Conservation (phyloP, 2,329 filamentous ascomycete species). For the Bretziella fagacearum region DNA sequence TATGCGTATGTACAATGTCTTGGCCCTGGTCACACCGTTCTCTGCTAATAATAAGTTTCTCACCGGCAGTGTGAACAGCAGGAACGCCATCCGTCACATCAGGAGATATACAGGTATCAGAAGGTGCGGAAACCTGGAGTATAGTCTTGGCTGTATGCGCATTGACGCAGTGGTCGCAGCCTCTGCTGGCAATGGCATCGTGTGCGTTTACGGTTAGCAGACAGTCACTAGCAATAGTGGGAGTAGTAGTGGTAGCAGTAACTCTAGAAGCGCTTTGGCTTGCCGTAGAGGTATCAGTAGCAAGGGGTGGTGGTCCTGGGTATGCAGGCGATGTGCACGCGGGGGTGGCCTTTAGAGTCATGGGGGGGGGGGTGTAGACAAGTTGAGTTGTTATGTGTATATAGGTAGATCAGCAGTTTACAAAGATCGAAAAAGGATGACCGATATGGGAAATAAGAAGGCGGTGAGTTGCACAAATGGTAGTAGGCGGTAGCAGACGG, state of each 20-base stretch:
- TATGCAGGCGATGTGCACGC: neutral
- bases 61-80: neutral
- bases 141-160: constrained; percentile 3
- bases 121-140: constrained; percentile 4
- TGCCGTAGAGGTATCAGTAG: neutral
- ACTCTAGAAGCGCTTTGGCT: constrained; percentile 4
- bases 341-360: neutral
- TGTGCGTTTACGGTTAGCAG: neutral
- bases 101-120: constrained; percentile 4
- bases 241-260: neutral
- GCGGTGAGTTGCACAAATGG: neutral
- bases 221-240: neutral
- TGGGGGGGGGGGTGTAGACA: neutral
- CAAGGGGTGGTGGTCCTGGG: neutral
- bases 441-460: neutral
- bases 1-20: neutral
- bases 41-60: neutral
- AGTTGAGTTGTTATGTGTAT: too few species aligned
- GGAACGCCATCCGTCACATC: neutral
- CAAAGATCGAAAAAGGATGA: neutral
- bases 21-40: neutral
- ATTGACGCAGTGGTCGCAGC: neutral
- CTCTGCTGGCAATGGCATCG: neutral
- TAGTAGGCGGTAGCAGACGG: too few species aligned
- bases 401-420: neutral